Percentiles rank a stretch among this genome's conserved stretches.
phyloP scores from a whole-genome alignment of 768 basidiomycete genomes.

The Phanerochaete carnosa region DNA sequence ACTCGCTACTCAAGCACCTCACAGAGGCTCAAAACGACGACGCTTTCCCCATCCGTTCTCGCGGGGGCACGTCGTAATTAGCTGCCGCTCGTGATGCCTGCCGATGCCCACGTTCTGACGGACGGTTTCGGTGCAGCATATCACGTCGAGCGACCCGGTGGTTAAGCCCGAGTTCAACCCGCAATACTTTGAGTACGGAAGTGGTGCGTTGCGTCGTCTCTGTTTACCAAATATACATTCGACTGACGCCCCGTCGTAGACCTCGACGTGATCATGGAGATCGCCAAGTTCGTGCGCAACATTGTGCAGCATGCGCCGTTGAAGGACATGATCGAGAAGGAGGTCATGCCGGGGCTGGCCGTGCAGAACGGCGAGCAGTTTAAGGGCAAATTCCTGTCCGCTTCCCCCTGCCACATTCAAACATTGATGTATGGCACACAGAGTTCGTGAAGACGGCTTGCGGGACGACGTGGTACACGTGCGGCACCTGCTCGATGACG shows the following conservation, averaged over 20 bases:
- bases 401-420: neutral
- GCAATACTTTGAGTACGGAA: conserved; percentile 10
- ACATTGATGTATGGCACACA: neutral
- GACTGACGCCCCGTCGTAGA: conserved; percentile 9
- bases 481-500: conserved; percentile 39
- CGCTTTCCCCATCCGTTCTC: conserved; percentile 20
- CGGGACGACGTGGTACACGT: conserved; percentile 24
- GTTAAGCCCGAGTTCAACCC: conserved; percentile 1
- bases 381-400: neutral
- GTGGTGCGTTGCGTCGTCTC: conserved; percentile 12
- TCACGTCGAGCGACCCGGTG: conserved; percentile 2
- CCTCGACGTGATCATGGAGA: conserved; percentile 20
- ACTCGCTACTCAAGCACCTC: too few relatives aligned
- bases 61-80: conserved; percentile 24
- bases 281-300: conserved; percentile 21
- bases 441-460: conserved; percentile 20
- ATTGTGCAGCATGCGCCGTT: conserved; percentile 19
- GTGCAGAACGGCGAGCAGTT: conserved; percentile 27
- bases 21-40: too few relatives aligned
- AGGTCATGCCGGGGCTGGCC: conserved; percentile 28
- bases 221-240: neutral
- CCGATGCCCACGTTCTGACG: neutral
- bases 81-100: neutral
- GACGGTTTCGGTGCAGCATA: neutral
- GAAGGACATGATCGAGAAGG: conserved; percentile 17